Base-by-base conservation (phyloP, 331 rosid species). In the Malus hybrid region DNA sequence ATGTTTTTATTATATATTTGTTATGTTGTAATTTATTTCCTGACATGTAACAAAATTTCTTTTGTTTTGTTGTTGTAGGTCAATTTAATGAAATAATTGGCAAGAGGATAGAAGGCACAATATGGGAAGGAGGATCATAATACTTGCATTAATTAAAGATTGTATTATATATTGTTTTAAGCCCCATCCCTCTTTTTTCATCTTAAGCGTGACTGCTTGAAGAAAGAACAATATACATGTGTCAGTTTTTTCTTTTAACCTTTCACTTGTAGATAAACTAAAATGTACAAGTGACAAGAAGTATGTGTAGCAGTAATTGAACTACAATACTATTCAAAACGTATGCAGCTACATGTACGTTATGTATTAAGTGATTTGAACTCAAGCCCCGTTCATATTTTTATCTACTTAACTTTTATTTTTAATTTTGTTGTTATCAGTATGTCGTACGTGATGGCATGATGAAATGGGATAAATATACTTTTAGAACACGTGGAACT, bases 81-180 rank as follows among this genome's bases (percentile, higher is more conserved):
- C 84, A 76, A 32, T 74, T 76, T 27, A 71, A 77, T 72, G 78
- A 76, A 55, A 42, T 65, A 27, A 81, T 71, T 66, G 29, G 71
- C 75, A 81, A 81, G 81, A 60, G 71, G 55, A 44, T 70, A 5
- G 78, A 76, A 62, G 73, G 71, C 65, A 71, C 80, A 56, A 56
- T 60, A 54, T 81, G 81, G 81, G 84, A 76, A 46, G 84, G 75
- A 5, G 78, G 78, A 22, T 67, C 81, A 36, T 81, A 65, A 81
- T 34, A 77, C 28, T 31, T 52, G 29, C 34, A 14, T 11, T 60
- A 60, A 31, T 24, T 29, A 24, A 60, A 12, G 6, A 12, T 28
- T 11, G 4, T 27, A 24, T 16, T 57, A 10, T 27, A 24, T 24
- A 10, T 61, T 15, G 11, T 22, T 3, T 24, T 60, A 22, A 18